Evolutionary conservation across 306 rosid species (phyloP).

Genomic region (Prunus mira): DNA sequence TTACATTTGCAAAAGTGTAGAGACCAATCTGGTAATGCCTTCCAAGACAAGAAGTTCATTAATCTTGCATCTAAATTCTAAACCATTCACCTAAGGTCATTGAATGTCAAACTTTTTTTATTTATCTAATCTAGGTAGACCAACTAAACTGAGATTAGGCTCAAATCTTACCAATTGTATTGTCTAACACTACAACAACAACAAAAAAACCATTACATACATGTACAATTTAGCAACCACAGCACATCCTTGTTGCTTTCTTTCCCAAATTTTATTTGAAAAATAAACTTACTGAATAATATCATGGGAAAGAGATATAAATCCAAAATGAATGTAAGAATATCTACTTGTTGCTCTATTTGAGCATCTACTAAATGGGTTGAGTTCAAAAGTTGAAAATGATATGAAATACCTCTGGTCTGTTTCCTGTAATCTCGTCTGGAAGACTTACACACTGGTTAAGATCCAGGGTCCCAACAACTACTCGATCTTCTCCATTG

Average conservation of each 20-base stretch:
- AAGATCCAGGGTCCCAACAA: constrained; percentile 80
- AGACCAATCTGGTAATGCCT: not conserved
- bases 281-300: not conserved
- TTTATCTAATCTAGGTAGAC: not conserved
- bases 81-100: not conserved
- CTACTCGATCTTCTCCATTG: constrained; percentile 67
- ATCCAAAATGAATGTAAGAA: not conserved
- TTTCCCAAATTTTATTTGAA: not conserved
- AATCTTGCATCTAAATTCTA: not conserved
- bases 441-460: constrained; percentile 85
- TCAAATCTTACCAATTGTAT: not conserved
- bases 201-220: not conserved
- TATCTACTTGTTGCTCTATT: not conserved
- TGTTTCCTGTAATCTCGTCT: constrained; percentile 77
- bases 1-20: not conserved
- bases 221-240: not conserved
- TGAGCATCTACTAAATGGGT: not conserved
- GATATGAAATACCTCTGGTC: constrained; percentile 61
- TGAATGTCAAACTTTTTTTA: not conserved
- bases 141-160: not conserved
- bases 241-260: not conserved
- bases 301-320: not conserved
- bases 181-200: too few relatives aligned
- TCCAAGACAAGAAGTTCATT: not conserved
- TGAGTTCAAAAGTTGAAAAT: not conserved